Base-by-base conservation (phyloP, 148 eudicot genomes). In the Vaccinium myrtillus region DNA sequence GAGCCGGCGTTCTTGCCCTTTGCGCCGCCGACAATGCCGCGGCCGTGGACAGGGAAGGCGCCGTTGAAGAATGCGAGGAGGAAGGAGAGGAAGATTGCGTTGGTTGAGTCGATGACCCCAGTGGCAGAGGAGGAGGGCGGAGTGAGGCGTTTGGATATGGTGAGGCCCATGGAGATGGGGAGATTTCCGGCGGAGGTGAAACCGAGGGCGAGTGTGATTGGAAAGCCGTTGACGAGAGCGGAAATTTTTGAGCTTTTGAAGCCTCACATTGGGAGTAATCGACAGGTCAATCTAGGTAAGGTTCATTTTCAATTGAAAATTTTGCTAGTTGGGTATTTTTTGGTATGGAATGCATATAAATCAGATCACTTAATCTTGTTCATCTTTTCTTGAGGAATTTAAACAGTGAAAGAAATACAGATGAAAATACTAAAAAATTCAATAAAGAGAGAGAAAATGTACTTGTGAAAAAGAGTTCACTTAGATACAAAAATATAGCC, bases 1-100 rank as follows among this genome's bases (percentile, higher is more conserved):
- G 99, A 96, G 80, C 99, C 99, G 0, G 91, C 98, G 3, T 96
- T 96, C 74, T 81, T 96, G 86, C 99, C 99, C 7, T 96, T 96
- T 79, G 99, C 97, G 0, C 95, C 99, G 0, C 98, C 99, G 3
- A 86, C 91, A 7, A 96, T 96, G 99, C 92, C 97, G 0, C 65
- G 99, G 21, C 99, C 99, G 4, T 94, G 99, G 99, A 96, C 99
- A 7, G 99, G 99, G 15, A 96, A 96, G 83, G 94, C 98, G 5
- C 99, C 99, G 0, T 73, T 96, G 91, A 93, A 91, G 87, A 85
- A 88, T 87, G 82, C 87, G 43, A 69, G 74, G 53, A 93, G 86
- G 85, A 89, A 84, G 73, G 91, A 70, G 56, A 61, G 75, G 86
- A 85, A 89, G 27, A 89, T 96, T 43, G 90, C 87, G 58, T 84